Percentiles rank a stretch among this genome's conserved stretches.
These are phyloP conservation scores for Elongisporangium prolatum DNA, from an alignment of 352 stramenopile species.

Conservation along the genomic window DNA sequence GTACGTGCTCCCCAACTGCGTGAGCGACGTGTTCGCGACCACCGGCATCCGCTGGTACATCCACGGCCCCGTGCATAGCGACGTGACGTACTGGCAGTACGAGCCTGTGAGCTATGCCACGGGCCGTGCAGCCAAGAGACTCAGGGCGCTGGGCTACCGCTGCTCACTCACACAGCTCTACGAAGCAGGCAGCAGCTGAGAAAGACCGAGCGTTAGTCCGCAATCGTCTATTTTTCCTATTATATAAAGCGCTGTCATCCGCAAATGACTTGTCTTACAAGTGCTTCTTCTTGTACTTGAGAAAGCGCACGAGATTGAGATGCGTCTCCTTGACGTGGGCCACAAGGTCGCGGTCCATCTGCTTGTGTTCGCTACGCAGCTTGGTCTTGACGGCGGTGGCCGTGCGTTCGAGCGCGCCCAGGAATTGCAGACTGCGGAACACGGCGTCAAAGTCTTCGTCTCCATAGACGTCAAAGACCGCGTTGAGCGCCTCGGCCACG, in stretches of 20 bases:
- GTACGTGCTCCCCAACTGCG: slow-evolving; percentile 52
- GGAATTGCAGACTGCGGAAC: slow-evolving; percentile 62
- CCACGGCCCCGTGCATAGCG: slow-evolving; percentile 49
- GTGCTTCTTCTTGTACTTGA: slow-evolving; percentile 92
- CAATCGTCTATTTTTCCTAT: background rate
- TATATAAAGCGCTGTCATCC: slow-evolving; percentile 5
- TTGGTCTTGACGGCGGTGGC: slow-evolving; percentile 61
- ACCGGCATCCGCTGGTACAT: slow-evolving; percentile 81
- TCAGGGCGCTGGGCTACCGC: slow-evolving; percentile 67
- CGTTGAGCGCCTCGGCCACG: slow-evolving; percentile 80
- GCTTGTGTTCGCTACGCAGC: slow-evolving; percentile 70
- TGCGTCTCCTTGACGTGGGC: slow-evolving; percentile 85
- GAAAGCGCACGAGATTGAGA: slow-evolving; percentile 83
- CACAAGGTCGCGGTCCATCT: slow-evolving; percentile 72
- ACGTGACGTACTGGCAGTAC: slow-evolving; percentile 58
- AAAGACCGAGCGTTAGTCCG: background rate
- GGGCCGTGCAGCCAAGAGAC: slow-evolving; percentile 51
- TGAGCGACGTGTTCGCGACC: slow-evolving; percentile 79
- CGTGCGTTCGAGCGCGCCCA: slow-evolving; percentile 60
- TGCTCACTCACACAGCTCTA: slow-evolving; percentile 67
- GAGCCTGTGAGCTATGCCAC: slow-evolving; percentile 31
- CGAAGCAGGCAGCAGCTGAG: slow-evolving; percentile 41
- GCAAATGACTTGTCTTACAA: too few relatives aligned
- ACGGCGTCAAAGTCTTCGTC: slow-evolving; percentile 75
- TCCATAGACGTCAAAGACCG: slow-evolving; percentile 83